Evolutionary conservation across 148 eudicot genomes (phyloP), one percentile per base, ranked within the genome.

Genomic region (Chenopodium album): DNA sequence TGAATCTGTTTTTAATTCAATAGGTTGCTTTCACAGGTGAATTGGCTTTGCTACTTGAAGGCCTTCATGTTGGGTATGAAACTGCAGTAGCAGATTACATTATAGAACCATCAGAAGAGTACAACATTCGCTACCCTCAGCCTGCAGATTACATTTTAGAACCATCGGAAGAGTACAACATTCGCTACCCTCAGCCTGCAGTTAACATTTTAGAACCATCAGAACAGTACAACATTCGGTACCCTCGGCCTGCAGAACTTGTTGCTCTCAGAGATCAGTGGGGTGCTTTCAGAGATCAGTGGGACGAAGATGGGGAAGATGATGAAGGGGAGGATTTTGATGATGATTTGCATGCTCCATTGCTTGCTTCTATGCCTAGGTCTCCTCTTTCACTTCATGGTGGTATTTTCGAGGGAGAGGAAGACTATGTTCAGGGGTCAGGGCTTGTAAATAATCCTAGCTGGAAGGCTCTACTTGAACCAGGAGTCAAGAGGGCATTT

Each of bases 111-210:
- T 88, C 79, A 31, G 89, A 89, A 19, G 90, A 86, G 76, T 34
- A 84, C 87, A 37, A 92, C 87, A 19, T 71, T 41, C 46, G 65
- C 78, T 63, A 62, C 75, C 37, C 37, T 34, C 37, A 34, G 37
- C 37, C 37, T 34, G 37, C 37, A 34, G 37, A 34, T 34, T 2
- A 34, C 5, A 34, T 2, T 34, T 2, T 34, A 2, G 37, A 34
- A 34, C 37, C 37, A 34, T 4, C 86, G 85, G n/a, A 85, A 88
- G 76, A 92, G 87, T 20, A 81, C 79, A 17, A 83, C 90, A 79
- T 94, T 94, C 46, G 94, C 87, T 1, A 94, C 92, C 56, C 92
- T 94, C 69, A 95, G 93, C 79, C 97, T 93, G 80, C 91, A 89
- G 81, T 73, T 82, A 64, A 88, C 94, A 4, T 48, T 77, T 84